These are phyloP conservation scores for Guadua angustifolia DNA, from an alignment of 176 grass and related monocot species.

Conservation along the genomic window DNA sequence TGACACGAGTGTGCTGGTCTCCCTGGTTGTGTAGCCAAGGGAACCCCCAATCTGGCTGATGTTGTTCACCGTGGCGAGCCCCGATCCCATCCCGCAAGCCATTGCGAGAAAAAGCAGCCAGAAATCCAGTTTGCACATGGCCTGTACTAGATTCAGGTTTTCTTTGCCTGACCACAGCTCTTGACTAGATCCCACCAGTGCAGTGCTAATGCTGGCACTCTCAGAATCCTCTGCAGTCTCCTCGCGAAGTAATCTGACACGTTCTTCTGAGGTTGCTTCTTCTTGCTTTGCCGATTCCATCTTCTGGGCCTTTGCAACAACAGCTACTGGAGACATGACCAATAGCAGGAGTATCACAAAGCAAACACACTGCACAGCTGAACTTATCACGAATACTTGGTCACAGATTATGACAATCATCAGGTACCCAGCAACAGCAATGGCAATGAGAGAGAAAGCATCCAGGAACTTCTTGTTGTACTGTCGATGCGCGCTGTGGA, in stretches of 20 bases:
- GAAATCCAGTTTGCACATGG: constrained; percentile 62
- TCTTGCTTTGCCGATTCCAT: constrained; percentile 29
- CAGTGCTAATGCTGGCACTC: not conserved
- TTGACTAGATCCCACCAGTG: constrained; percentile 9
- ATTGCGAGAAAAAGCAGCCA: constrained; percentile 72
- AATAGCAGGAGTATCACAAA: constrained; percentile 62
- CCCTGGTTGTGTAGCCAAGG: constrained; percentile 60
- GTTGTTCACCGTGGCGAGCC: constrained; percentile 79
- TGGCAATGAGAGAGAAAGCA: constrained; percentile 32
- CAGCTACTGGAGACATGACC: constrained; percentile 49
- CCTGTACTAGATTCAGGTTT: constrained; percentile 56
- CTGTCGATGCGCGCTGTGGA: constrained; percentile 42
- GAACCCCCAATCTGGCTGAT: constrained; percentile 78
- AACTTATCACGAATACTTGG: constrained; percentile 54
- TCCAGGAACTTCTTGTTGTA: constrained; percentile 50
- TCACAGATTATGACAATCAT: constrained; percentile 80
- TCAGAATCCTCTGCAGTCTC: constrained; percentile 26
- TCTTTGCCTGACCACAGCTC: constrained; percentile 39
- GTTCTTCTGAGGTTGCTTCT: constrained; percentile 38
- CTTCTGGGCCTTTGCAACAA: constrained; percentile 38
- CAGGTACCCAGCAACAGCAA: constrained; percentile 73
- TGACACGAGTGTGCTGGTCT: constrained; percentile 66
- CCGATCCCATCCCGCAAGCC: constrained; percentile 79
- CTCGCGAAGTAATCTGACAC: constrained; percentile 20
- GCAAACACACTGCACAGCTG: constrained; percentile 48